Evolutionary conservation across 2,329 filamentous ascomycete genomes (phyloP), one percentile per base, ranked within the genome.

Genomic region (Acephala macrosclerotiorum): DNA sequence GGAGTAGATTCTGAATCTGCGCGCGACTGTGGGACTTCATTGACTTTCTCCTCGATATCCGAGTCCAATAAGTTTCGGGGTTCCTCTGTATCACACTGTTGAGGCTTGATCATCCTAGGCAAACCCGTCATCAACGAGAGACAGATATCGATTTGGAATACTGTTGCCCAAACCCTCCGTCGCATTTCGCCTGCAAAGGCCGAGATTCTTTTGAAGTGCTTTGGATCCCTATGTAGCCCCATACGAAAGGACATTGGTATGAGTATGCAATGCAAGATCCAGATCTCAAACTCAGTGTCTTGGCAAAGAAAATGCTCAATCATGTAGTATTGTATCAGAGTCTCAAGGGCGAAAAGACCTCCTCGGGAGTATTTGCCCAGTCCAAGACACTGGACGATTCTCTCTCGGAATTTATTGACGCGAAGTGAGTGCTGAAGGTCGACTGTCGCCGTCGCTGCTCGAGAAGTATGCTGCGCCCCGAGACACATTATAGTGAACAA

Each of bases 61-160:
- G 86, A 83, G 73, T 91, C 89, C 53, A 86, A 81, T 38, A 91
- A 75, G 73, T 91, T 91, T 36, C 82, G 80, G 16, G 89, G 88
- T 25, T 88, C 75, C 1, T 81, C 78, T 0, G 87, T 89, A 71
- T 91, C 89, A 51, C 82, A 85, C 66, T 91, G 88, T 36, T 87
- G 83, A 26, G 83, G 81, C 66, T 87, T 83, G 57, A 91, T 82
- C 85, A 91, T 88, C 71, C 84, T 84, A 1, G 89, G 89, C 60
- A 91, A 79, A 1, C 89, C 89, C 66, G 90, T 81, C 73, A 91
- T 88, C 72, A 89, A 89, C 0, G 87, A 85, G 26, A 89, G 87
- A 3, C 91, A 75, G 2, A 88, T 75, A 73, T 91, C 89, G 42
- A 89, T 81, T 71, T 89, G 86, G 26, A 81, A 76, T 9, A 81